These are phyloP conservation scores for Tothia fuscella DNA, from an alignment of 2,329 filamentous ascomycete genomes.

Conservation along the genomic window DNA sequence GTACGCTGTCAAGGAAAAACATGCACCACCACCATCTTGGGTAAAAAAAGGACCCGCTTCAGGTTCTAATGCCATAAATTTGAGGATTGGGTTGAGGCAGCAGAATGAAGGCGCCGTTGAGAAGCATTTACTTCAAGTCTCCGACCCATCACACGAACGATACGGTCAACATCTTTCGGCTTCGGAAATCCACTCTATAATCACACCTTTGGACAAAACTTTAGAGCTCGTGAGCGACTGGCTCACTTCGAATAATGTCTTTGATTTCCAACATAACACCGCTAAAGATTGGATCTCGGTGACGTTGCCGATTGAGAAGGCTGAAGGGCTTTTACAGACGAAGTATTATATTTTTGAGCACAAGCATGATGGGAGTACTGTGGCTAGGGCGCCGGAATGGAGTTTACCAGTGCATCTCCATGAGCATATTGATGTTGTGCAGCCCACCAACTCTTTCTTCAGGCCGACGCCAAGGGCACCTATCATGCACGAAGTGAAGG, in stretches of 20 bases:
- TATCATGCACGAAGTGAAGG: no score
- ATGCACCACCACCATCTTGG: constrained; percentile 42
- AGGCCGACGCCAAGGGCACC: constrained; percentile 21
- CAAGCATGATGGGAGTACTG: constrained; percentile 38
- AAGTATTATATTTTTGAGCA: constrained; percentile 41
- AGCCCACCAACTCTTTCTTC: constrained; percentile 50
- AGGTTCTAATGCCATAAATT: constrained; percentile 36
- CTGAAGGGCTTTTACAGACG: constrained; percentile 41
- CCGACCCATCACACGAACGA: constrained; percentile 44
- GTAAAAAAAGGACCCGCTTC: constrained; percentile 35
- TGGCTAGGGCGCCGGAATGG: constrained; percentile 44
- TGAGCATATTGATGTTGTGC: constrained; percentile 46
- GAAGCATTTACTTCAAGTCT: constrained; percentile 45
- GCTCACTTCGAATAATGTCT: constrained; percentile 45
- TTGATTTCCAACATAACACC: constrained; percentile 32
- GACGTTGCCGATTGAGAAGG: constrained; percentile 37
- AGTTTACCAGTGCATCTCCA: constrained; percentile 46
- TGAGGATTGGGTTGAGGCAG: constrained; percentile 49
- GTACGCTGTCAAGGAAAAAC: constrained; percentile 45
- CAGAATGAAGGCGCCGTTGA: constrained; percentile 41
- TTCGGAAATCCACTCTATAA: constrained; percentile 45
- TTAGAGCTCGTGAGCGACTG: constrained; percentile 42
- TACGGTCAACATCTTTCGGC: constrained; percentile 53
- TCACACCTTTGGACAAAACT: constrained; percentile 41
- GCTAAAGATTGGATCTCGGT: constrained; percentile 48